Percentiles rank a stretch among this genome's conserved stretches.
Conservation (phyloP, 1,284 basidiomycete genomes). For the Bjerkandera adusta region DNA sequence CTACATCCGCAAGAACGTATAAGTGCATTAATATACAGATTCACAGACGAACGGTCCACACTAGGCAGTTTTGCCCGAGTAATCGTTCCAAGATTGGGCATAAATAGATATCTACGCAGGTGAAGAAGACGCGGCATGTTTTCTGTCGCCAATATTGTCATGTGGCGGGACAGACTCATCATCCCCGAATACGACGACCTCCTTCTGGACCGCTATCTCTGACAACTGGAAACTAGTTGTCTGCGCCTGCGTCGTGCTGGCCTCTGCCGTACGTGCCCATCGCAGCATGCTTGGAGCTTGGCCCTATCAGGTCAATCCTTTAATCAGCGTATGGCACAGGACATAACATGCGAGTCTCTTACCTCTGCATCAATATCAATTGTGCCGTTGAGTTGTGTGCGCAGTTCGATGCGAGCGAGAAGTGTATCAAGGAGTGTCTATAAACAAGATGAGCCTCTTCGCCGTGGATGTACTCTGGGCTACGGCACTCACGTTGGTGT, state of each 20-base stretch:
- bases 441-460: not conserved
- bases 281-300: conserved; percentile 12
- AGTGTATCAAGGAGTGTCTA: conserved; percentile 21
- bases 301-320: not conserved
- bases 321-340: not conserved
- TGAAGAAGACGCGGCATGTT: too few relatives aligned
- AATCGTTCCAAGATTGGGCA: too few relatives aligned
- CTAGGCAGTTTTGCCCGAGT: too few relatives aligned
- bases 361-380: conserved; percentile 12
- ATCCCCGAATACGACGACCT: conserved; percentile 14
- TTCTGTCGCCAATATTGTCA: not conserved
- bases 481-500: conserved; percentile 37
- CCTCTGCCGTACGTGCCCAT: conserved; percentile 5
- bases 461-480: too few relatives aligned
- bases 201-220: conserved; percentile 16
- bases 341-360: not conserved
- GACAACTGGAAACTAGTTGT: conserved; percentile 10
- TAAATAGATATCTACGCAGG: too few relatives aligned
- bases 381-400: conserved; percentile 13
- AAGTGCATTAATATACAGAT: too few relatives aligned
- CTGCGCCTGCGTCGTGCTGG: conserved; percentile 4
- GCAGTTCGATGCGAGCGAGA: conserved; percentile 14
- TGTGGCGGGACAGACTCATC: conserved; percentile 2
- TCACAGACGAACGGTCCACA: too few relatives aligned
- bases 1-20: too few relatives aligned